phyloP scores from a whole-genome alignment of 768 basidiomycete genomes.

The Pulveroboletus sp. region DNA sequence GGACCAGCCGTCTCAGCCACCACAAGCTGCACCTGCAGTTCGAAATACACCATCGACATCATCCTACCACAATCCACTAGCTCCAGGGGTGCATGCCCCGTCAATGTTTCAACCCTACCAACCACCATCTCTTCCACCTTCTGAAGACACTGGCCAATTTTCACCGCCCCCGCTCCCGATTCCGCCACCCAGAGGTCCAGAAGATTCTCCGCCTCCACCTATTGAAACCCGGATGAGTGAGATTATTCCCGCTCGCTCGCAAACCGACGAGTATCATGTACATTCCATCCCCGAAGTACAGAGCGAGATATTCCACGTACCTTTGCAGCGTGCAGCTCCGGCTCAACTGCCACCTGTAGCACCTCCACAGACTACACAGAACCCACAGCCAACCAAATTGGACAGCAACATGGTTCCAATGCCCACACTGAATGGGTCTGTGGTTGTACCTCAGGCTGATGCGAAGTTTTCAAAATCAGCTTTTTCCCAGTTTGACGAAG shows the following conservation, averaged over 20 bases:
- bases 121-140: conserved; percentile 16
- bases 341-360: neutral
- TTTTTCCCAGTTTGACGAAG: conserved; percentile 5
- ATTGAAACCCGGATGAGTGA: conserved; percentile 26
- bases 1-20: conserved; percentile 15
- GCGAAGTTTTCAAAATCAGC: neutral
- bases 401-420: neutral
- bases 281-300: conserved; percentile 13
- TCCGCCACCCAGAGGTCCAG: conserved; percentile 25
- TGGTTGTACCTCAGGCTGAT: conserved; percentile 3
- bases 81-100: conserved; percentile 10
- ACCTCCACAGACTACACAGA: conserved; percentile 2
- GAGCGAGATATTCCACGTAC: conserved; percentile 25
- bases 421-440: neutral
- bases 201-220: conserved; percentile 18
- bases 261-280: conserved; percentile 3
- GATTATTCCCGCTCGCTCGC: conserved; percentile 22
- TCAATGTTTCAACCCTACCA: conserved; percentile 25
- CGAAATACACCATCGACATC: conserved; percentile 4
- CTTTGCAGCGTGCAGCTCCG: conserved; percentile 3
- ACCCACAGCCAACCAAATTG: conserved; percentile 4
- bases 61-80: conserved; percentile 19
- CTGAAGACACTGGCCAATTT: conserved; percentile 17
- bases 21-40: conserved; percentile 13
- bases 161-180: conserved; percentile 30